Conservation (phyloP, 2,329 filamentous ascomycete genomes). For the Ophiostoma ulmi region DNA sequence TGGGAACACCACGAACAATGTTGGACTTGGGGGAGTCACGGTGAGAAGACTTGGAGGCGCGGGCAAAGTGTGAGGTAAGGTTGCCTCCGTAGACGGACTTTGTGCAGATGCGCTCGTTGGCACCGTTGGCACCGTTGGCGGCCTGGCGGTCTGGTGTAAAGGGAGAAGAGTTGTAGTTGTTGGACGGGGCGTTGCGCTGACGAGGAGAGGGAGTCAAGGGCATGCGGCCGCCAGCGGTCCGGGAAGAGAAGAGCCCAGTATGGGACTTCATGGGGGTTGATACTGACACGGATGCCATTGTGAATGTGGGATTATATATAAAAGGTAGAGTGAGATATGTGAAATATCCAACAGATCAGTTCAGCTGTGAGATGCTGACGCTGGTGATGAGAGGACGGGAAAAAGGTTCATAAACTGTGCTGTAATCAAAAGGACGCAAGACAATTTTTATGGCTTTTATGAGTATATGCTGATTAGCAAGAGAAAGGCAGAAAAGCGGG, state of each 20-base stretch:
- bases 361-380: not conserved
- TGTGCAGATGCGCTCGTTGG: conserved; percentile 47
- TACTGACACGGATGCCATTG: conserved; percentile 76
- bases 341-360: not conserved
- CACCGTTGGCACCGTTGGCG: conserved; percentile 44
- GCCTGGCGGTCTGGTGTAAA: conserved; percentile 65
- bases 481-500: not conserved
- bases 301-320: conserved; percentile 39
- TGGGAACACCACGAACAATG: conserved; percentile 69
- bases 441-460: conserved; percentile 8
- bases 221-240: conserved; percentile 90
- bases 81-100: conserved; percentile 79
- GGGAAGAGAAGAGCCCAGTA: conserved; percentile 82
- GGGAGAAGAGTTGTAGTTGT: conserved; percentile 62
- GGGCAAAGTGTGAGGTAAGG: conserved; percentile 71
- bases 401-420: not conserved
- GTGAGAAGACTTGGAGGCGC: conserved; percentile 62
- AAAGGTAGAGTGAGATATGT: not conserved
- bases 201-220: conserved; percentile 89
- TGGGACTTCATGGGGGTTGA: conserved; percentile 95
- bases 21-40: conserved; percentile 95
- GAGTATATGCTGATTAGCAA: not conserved
- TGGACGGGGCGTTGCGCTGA: conserved; percentile 48
- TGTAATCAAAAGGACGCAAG: conserved; percentile 28
- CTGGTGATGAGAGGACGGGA: not conserved